Evolutionary conservation across 768 basidiomycete species (phyloP), one percentile per base, ranked within the genome.

Genomic region (Dacryopinax primogenitus): DNA sequence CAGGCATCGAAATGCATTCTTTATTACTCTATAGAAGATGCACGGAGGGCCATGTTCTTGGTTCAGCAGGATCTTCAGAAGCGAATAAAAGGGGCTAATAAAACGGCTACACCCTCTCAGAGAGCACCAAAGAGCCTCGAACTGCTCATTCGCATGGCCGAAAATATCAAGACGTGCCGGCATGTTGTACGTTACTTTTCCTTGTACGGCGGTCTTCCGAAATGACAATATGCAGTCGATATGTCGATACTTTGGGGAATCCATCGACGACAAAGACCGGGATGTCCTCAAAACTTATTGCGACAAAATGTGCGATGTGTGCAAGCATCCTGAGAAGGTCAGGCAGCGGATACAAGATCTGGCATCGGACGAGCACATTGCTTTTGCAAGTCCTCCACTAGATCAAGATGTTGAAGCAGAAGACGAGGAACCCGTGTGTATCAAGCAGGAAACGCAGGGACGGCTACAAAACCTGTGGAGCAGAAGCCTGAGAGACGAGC

Each of bases 1-100:
- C 30, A 92, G 90, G 83, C 88, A 1, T 80, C 90, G 0, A 90
- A 87, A 75, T 92, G 90, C 68, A 77, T 91, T 30, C 74, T 92
- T 0, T 92, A 89, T 71, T 92, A 90, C 70, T 91, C 90, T 88
- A 68, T 70, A n/a, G 88, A 91, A 74, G 88, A 92, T 64, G 83
- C 81, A 1, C 66, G 81, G 32, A 77, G 79, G 51, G 82, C 86
- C 36, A 81, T 77, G 68, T 78, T 75, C 44, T 79, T 83, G 68
- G 82, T 88, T 3, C 71, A 77, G 2, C 76, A 73, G 13, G 72
- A 79, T 1, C 79, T 82, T 66, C 74, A 79, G 21, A 78, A 74
- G 62, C 81, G 86, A 61, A 71, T 75, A 41, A 71, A 73, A 1
- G 72, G 76, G 2, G 80, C 81, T 7, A 74, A 78, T 7, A 75